Base-by-base conservation (phyloP, 2,329 filamentous ascomycete species). In the Hypoxylon rubiginosum region DNA sequence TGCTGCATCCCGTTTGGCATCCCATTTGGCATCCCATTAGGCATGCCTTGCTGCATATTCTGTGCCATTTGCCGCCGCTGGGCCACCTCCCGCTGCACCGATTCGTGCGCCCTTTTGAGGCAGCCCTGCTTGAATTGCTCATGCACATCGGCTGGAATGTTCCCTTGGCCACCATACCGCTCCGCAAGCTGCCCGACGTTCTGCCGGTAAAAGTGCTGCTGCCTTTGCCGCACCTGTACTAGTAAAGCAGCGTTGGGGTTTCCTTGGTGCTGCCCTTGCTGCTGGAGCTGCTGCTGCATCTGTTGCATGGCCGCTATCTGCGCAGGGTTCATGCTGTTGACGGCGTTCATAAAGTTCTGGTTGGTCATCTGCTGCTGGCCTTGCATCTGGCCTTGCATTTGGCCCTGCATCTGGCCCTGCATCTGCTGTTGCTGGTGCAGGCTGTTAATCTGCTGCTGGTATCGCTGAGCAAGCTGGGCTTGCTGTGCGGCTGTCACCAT, bases 101-200 rank as follows among this genome's bases (percentile, higher is more conserved):
- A 58, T 21, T 75, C 70, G 19, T 72, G 71, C 4, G 84, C 84
- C 62, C 79, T 80, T 0, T 64, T 39, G 3, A 78, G 46, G 28
- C 84, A 86, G 1, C 71, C 69, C 17, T 77, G 72, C 73, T 84
- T 86, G 28, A 86, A 81, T 32, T 79, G 80, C 0, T 84, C 80
- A 28, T 83, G 61, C 1, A 79, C 56, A 0, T 87, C 85, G 0
- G 71, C 76, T 0, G 86, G 85, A 3, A 88, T 82, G 30, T 81
- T 80, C 21, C 82, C 80, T 4, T 74, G 60, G 0, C 81, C 79
- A 10, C 83, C 83, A 58, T 77, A 84, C 17, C 80, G 81, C 1
- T 71, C 70, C 0, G 76, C 74, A 2, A 82, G 64, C 0, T 60
- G 53, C 0, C 61, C 70, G 8, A 87, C 67, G 57, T 82, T 75